Percentiles rank a stretch among this genome's conserved stretches.
Evolutionary conservation across 139 green algal genomes (phyloP).

Genomic region (Closterium sp.): DNA sequence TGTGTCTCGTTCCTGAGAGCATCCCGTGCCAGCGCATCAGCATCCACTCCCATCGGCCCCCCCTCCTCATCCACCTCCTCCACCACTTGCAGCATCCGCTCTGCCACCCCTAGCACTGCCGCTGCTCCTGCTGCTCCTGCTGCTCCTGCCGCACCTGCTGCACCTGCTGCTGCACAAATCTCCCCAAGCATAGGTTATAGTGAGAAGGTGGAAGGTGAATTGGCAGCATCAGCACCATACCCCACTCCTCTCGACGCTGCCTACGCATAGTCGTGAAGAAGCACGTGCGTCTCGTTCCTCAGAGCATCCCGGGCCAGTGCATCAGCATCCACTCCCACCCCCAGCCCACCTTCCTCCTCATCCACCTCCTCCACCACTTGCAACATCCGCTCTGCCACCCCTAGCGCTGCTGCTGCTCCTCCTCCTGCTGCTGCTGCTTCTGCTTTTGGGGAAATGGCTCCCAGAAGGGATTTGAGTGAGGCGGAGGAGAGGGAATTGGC

Average conservation of each 20-base stretch:
- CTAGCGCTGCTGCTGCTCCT: neutral
- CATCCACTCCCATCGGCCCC: neutral
- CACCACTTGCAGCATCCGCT: neutral
- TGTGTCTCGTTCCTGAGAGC: neutral
- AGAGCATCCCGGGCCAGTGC: neutral
- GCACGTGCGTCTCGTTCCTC: neutral
- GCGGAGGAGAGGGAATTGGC: neutral
- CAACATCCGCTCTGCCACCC: neutral
- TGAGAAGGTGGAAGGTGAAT: too few relatives aligned
- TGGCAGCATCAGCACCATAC: too few relatives aligned
- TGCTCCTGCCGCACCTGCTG: too few relatives aligned
- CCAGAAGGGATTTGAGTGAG: too few relatives aligned
- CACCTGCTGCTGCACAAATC: too few relatives aligned
- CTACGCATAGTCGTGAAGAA: neutral
- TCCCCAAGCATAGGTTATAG: too few relatives aligned
- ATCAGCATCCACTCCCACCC: neutral
- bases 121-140: neutral
- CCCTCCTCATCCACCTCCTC: neutral
- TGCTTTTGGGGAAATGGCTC: too few relatives aligned
- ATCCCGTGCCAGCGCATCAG: neutral
- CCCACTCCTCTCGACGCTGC: neutral
- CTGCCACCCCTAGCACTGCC: neutral
- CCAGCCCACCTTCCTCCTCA: neutral
- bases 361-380: neutral
- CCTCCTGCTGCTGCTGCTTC: too few relatives aligned